These are phyloP conservation scores for Fusarium decemcellulare DNA, from an alignment of 2,329 filamentous ascomycete genomes.

Conservation along the genomic window DNA sequence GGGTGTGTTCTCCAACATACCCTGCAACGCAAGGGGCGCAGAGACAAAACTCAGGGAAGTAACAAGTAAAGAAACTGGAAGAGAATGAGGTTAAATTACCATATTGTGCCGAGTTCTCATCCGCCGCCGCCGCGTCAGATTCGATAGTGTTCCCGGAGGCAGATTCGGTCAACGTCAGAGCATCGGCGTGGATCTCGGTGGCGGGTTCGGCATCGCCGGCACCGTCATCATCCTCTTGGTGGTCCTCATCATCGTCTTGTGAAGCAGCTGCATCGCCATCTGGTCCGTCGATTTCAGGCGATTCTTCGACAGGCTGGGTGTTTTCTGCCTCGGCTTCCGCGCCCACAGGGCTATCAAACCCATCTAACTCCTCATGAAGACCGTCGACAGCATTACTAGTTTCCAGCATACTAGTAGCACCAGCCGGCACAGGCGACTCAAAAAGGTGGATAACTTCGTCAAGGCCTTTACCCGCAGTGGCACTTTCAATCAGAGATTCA, in stretches of 20 bases:
- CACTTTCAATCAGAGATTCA: constrained; percentile 58
- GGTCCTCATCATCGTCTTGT: constrained; percentile 5
- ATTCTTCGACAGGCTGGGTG: constrained; percentile 34
- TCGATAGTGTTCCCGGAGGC: constrained; percentile 23
- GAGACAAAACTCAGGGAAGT: constrained; percentile 38
- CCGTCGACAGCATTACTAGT: constrained; percentile 33
- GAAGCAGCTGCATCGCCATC: neutral
- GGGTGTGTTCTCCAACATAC: constrained; percentile 34
- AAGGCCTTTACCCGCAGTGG: constrained; percentile 57
- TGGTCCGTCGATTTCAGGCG: constrained; percentile 35
- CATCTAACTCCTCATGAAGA: constrained; percentile 42
- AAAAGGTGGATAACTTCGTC: constrained; percentile 59
- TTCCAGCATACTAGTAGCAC: constrained; percentile 27
- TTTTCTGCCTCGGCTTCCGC: constrained; percentile 32
- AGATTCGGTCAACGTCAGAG: constrained; percentile 6
- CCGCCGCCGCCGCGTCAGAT: constrained; percentile 10
- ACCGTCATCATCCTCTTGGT: constrained; percentile 6
- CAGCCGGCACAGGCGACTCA: constrained; percentile 44
- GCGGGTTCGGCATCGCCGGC: constrained; percentile 21
- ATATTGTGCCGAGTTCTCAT: constrained; percentile 37
- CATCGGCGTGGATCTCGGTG: constrained; percentile 25
- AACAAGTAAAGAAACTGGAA: constrained; percentile 28
- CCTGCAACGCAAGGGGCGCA: constrained; percentile 31
- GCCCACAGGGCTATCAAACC: constrained; percentile 44
- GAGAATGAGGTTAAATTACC: constrained; percentile 41